A percentile compares a stretch with the other conserved stretches of the same genome.
These are phyloP conservation scores for Yamadazyma triangularis DNA, from an alignment of 1,139 yeast genomes.

Conservation along the genomic window DNA sequence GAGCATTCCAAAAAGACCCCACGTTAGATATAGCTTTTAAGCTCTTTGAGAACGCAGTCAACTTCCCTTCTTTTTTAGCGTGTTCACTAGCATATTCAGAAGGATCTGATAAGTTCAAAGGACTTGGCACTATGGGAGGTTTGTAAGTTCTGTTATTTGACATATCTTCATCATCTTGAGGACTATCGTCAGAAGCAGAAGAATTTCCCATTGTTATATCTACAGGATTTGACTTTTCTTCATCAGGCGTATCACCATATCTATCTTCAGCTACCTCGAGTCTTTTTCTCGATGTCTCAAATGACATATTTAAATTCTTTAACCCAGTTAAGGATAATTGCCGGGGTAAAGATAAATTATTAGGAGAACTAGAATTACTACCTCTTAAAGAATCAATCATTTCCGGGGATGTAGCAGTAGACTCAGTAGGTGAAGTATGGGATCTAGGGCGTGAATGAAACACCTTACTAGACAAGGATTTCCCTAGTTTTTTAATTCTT, in stretches of 20 bases:
- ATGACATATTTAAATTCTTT: conserved; percentile 28
- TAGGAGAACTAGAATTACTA: conserved; percentile 11
- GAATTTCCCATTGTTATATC: too few relatives aligned
- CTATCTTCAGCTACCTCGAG: conserved; percentile 21
- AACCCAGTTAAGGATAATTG: conserved; percentile 27
- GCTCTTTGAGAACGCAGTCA: conserved; percentile 23
- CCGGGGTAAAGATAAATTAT: conserved; percentile 23
- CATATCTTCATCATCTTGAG: neutral
- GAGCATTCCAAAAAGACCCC: conserved; percentile 57
- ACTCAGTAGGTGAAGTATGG: conserved; percentile 1
- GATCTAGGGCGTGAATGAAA: conserved; percentile 3
- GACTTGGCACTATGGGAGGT: conserved; percentile 15
- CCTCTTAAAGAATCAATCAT: conserved; percentile 3
- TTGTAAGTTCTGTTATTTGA: neutral
- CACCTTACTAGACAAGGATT: conserved; percentile 8
- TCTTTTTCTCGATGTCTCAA: conserved; percentile 26
- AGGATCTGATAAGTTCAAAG: conserved; percentile 28
- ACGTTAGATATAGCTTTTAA: conserved; percentile 33
- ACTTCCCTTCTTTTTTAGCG: conserved; percentile 10
- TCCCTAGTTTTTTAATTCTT: conserved; percentile 11
- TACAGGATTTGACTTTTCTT: too few relatives aligned
- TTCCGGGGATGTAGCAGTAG: conserved; percentile 2
- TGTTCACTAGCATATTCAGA: conserved; percentile 17
- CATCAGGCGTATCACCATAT: too few relatives aligned
- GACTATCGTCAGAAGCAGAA: neutral